Conservation (phyloP, 2,329 filamentous ascomycete genomes). For the Pseudogymnoascus sp. region DNA sequence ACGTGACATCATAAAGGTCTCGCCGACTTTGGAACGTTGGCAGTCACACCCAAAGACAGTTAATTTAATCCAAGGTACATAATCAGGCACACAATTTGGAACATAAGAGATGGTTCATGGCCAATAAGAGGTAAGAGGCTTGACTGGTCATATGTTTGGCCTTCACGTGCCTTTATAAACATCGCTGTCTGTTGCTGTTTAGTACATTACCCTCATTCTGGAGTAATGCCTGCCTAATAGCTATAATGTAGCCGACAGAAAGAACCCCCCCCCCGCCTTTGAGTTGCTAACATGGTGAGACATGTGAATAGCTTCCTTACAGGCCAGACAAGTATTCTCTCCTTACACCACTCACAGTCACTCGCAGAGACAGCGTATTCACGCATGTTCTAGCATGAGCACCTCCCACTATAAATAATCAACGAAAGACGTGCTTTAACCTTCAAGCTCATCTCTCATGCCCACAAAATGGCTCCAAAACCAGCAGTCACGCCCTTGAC, state of each 20-base stretch:
- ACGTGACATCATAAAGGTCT: neutral
- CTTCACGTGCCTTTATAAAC: neutral
- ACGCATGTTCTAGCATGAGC: neutral
- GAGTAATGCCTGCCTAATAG: neutral
- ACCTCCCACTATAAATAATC: neutral
- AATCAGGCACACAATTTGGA: constrained; percentile 3
- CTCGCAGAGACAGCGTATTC: neutral
- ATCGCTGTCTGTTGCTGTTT: neutral
- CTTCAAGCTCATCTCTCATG: neutral
- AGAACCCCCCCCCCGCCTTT: neutral
- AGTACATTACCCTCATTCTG: neutral
- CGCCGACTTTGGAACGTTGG: neutral
- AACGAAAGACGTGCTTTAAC: neutral
- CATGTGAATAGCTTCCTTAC: neutral
- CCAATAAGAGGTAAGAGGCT: neutral
- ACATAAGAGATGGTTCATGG: neutral
- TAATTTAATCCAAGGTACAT: neutral
- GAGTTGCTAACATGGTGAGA: neutral
- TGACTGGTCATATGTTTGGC: neutral
- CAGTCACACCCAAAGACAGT: neutral
- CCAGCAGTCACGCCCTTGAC: neutral
- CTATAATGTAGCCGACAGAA: neutral
- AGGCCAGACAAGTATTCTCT: neutral
- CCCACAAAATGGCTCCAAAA: neutral
- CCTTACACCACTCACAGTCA: neutral